Conservation (phyloP, 192 early-diverging fungal genomes). For the Linnemannia exigua region DNA sequence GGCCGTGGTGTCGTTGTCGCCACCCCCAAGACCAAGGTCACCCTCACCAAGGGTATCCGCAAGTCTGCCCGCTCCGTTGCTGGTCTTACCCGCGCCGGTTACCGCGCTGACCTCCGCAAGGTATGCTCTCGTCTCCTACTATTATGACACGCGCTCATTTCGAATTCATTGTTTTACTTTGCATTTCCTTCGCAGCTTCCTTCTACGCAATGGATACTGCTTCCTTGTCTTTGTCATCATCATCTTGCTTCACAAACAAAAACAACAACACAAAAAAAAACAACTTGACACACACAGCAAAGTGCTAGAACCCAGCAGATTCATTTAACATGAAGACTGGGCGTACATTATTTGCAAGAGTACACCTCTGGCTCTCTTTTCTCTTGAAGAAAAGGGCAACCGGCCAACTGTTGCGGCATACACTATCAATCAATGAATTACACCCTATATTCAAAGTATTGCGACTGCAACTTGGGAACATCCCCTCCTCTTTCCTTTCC, state of each 20-base stretch:
- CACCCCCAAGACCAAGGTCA: slow-evolving; percentile 73
- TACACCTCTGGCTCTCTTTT: slow-evolving; percentile 17
- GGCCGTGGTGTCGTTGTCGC: slow-evolving; percentile 75
- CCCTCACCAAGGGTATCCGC: slow-evolving; percentile 72
- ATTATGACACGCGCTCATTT: not conserved
- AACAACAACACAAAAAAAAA: too few relatives aligned
- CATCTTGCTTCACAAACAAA: not conserved
- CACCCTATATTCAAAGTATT: slow-evolving; percentile 51
- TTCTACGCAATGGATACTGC: too few relatives aligned
- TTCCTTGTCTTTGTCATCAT: too few relatives aligned
- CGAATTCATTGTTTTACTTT: slow-evolving; percentile 7
- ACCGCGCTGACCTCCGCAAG: slow-evolving; percentile 81
- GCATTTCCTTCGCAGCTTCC: not conserved
- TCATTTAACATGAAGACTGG: slow-evolving; percentile 57
- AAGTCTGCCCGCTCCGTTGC: slow-evolving; percentile 74
- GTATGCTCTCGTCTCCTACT: slow-evolving; percentile 43
- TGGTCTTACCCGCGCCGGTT: slow-evolving; percentile 67
- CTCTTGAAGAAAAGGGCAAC: not conserved
- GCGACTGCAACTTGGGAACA: slow-evolving; percentile 54
- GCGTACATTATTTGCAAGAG: slow-evolving; percentile 61
- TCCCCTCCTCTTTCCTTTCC: slow-evolving; percentile 7
- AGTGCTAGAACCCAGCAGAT: slow-evolving; percentile 63
- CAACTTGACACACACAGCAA: too few relatives aligned
- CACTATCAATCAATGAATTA: slow-evolving; percentile 47
- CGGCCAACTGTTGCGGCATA: slow-evolving; percentile 26